phyloP scores from a whole-genome alignment of 2,329 filamentous ascomycete species.

The Chaetomium globosum region DNA sequence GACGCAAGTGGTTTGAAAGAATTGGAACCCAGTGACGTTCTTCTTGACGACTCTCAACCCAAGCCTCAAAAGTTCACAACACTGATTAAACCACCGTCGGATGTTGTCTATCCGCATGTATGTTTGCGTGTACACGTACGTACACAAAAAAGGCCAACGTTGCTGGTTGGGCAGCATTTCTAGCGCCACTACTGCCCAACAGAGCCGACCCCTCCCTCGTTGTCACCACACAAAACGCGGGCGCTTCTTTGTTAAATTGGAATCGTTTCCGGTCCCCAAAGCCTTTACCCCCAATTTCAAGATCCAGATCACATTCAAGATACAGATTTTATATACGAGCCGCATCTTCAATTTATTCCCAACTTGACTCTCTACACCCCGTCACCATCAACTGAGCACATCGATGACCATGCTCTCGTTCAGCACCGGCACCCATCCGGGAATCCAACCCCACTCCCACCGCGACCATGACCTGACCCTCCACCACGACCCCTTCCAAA shows the following conservation, averaged over 20 bases:
- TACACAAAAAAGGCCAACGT: background rate
- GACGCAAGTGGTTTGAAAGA: background rate
- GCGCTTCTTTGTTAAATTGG: background rate
- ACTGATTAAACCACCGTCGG: background rate
- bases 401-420: constrained; percentile 8
- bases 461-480: background rate
- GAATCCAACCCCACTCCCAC: background rate
- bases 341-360: background rate
- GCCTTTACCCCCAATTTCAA: background rate
- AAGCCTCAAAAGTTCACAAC: background rate
- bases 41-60: background rate
- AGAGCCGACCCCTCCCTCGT: background rate
- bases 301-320: background rate
- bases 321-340: background rate
- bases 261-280: background rate
- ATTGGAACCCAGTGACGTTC: background rate
- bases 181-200: constrained; percentile 10
- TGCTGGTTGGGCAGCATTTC: constrained; percentile 12
- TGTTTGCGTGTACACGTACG: background rate
- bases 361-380: background rate
- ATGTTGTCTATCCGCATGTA: background rate
- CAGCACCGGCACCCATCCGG: background rate
- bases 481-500: constrained; percentile 26
- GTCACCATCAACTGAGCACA: background rate
- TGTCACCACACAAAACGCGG: background rate